Evolutionary conservation across 352 stramenopile genomes (phyloP).

Genomic region (Phytophthora parvispora): DNA sequence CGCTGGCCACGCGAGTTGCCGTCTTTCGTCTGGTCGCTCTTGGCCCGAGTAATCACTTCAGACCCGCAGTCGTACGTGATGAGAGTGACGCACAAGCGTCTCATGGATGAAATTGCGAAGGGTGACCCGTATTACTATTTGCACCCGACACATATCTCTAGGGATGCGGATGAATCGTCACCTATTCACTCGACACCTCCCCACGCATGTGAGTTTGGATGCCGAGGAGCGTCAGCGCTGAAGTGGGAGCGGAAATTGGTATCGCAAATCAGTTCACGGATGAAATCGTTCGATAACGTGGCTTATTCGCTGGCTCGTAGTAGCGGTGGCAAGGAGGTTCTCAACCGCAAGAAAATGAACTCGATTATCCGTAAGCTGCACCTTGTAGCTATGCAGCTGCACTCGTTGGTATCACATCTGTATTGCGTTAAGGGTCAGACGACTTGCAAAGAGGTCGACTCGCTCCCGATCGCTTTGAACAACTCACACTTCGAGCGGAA

Average conservation of each 20-base stretch:
- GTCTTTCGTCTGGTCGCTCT: conserved; percentile 51
- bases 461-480: conserved; percentile 68
- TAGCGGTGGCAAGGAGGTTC: conserved; percentile 59
- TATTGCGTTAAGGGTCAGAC: conserved; percentile 66
- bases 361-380: conserved; percentile 85
- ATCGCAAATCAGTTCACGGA: conserved; percentile 81
- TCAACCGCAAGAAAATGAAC: conserved; percentile 88
- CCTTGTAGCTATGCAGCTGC: conserved; percentile 79
- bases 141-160: conserved; percentile 34
- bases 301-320: conserved; percentile 79
- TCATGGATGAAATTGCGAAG: conserved; percentile 74
- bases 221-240: conserved; percentile 47
- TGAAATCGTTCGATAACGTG: conserved; percentile 83
- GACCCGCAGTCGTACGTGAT: conserved; percentile 72
- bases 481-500: conserved; percentile 82
- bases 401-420: conserved; percentile 76
- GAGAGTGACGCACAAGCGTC: conserved; percentile 65
- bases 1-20: conserved; percentile 38
- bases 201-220: conserved; percentile 64
- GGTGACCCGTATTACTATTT: conserved; percentile 83
- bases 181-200: conserved; percentile 10
- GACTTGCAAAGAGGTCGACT: conserved; percentile 68
- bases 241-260: conserved; percentile 82
- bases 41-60: conserved; percentile 50
- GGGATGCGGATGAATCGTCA: conserved; percentile 16